A percentile compares a stretch with the other conserved stretches of the same genome.
Evolutionary conservation across 2,329 filamentous ascomycete genomes (phyloP).

Genomic region (Colletotrichum higginsianum): DNA sequence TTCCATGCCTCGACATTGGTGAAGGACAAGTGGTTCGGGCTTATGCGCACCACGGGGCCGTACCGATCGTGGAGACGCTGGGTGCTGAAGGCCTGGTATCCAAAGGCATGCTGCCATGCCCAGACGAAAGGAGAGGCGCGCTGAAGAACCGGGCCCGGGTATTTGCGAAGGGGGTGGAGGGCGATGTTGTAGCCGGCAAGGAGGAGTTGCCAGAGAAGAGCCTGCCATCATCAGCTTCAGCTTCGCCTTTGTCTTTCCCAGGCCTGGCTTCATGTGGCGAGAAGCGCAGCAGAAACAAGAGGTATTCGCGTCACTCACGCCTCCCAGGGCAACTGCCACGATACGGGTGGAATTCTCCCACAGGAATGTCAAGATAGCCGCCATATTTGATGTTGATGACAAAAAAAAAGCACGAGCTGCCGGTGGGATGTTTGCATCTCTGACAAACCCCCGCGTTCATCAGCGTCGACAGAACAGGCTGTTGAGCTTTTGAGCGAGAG

Average conservation of each 20-base stretch:
- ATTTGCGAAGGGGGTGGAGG: conserved; percentile 52
- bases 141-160: conserved; percentile 48
- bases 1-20: conserved; percentile 53
- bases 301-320: neutral
- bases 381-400: neutral
- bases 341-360: conserved; percentile 11
- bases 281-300: neutral
- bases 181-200: conserved; percentile 49
- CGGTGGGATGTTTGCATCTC: too few relatives aligned
- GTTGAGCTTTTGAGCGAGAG: neutral
- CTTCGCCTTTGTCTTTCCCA: neutral
- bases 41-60: conserved; percentile 55
- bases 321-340: neutral
- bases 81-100: conserved; percentile 24
- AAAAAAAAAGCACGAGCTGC: neutral
- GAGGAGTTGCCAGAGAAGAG: conserved; percentile 34
- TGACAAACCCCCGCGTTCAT: neutral
- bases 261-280: too few relatives aligned
- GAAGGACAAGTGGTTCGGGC: conserved; percentile 57
- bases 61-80: conserved; percentile 46
- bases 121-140: conserved; percentile 27
- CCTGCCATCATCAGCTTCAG: conserved; percentile 17
- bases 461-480: neutral
- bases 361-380: neutral
- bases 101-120: conserved; percentile 17